Evolutionary conservation across 306 rosid species (phyloP).

Genomic region (Trifolium repens): DNA sequence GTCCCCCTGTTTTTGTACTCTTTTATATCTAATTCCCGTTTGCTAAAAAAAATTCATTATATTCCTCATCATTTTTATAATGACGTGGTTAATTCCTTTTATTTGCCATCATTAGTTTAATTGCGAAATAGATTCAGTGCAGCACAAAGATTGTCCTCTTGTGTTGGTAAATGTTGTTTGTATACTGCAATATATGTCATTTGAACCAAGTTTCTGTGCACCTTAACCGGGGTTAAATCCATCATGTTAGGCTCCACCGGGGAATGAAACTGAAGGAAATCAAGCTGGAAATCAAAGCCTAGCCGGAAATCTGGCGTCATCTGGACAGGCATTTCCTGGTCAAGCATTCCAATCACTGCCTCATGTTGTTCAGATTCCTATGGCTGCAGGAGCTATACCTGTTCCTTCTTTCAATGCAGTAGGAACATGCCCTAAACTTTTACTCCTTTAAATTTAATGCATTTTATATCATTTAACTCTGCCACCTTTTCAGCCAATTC

Average conservation of each 20-base stretch:
- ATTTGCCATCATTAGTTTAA: constrained; percentile 23
- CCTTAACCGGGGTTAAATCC: constrained; percentile 47
- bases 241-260: constrained; percentile 57
- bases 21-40: too few relatives aligned
- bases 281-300: constrained; percentile 51
- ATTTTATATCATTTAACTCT: constrained; percentile 27
- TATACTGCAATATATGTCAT: constrained; percentile 16
- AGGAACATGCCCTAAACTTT: constrained; percentile 38
- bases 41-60: background rate
- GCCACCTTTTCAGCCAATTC: constrained; percentile 74
- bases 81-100: constrained; percentile 21
- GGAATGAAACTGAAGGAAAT: constrained; percentile 65
- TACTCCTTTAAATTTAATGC: background rate
- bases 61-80: constrained; percentile 12
- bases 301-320: constrained; percentile 64
- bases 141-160: constrained; percentile 26
- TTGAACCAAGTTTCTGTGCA: constrained; percentile 28
- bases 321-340: constrained; percentile 69
- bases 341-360: constrained; percentile 71
- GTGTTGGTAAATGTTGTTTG: constrained; percentile 6
- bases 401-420: constrained; percentile 75
- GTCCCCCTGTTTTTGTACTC: too few relatives aligned
- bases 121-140: constrained; percentile 29
- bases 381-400: constrained; percentile 66
- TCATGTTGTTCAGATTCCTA: constrained; percentile 75